Evolutionary conservation across 306 rosid species (phyloP), one percentile per base, ranked within the genome.

Genomic region (Argentina anserina): DNA sequence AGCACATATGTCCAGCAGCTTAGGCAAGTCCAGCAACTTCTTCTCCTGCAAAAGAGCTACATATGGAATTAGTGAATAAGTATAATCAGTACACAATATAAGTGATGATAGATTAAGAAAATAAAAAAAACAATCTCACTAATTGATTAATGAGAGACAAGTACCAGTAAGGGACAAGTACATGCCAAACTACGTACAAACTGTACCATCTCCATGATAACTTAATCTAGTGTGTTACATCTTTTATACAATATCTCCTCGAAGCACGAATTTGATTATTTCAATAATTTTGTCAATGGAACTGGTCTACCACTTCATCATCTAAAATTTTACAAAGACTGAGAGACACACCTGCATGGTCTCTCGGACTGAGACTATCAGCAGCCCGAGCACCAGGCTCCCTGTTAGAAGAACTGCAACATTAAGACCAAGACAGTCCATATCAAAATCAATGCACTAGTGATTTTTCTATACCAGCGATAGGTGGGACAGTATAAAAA

Each of bases 41-140:
- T 84, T 92, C 82, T 89, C 97, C 99, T 90, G 97, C 99, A 95
- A 84, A 83, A 92, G 80, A 82, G 84, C 99, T 95, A 88, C 87
- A 91, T 45, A 80, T 71, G 84, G 86, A 82, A 81, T 84, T 78
- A 83, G 85, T 88, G 86, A 90, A 92, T 82, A 90, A 67, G 78
- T 23, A 87, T 55, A 64, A 60, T 62, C 69, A 43, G 58, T 74
- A 10, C 33, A 56, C 28, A 39, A 26, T 26, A 56, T 41, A 53
- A 17, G 71, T 26, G 50, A 65, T 25, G 72, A 53, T 20, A 53
- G 47, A 49, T 46, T 12, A 3, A 67, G 56, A 76, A 10, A 15
- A 2, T 43, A 29, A 45, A 67, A 39, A 28, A 33, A 6, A 33
- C 66, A n/a, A n/a, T 42, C 42, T 17, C 66, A 59, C 39, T 29